Base-by-base conservation (phyloP, 169 alveolate species). In the Plasmodium relictum region DNA sequence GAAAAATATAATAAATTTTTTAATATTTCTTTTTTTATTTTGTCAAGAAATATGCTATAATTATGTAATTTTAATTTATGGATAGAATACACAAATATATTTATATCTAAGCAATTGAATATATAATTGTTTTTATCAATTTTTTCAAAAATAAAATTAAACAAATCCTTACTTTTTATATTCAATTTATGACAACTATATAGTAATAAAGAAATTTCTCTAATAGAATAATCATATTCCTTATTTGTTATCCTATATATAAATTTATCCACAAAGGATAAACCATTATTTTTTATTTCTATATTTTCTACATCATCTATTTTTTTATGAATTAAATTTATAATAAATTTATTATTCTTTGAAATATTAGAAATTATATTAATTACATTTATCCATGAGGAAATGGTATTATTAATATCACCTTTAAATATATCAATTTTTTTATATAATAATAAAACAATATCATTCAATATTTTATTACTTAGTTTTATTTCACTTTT, bases 361-460 rank as follows among this genome's bases (percentile, higher is more conserved):
- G 72, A 70, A 52, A 86, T 71, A 6, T 48, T 54, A 5, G 76
- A 59, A 26, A 86, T 68, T 26, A 72, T 12, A 39, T 86, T 73
- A 20, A 59, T 18, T n/a, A 86, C 58, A 22, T 86, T 86, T 58
- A 86, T 72, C 92, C 92, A 86, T 37, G 87, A 62, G 10, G 58
- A 37, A 12, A 37, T 63, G 8, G 86, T 86, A 86, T 86, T 86
- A 52, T 86, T 74, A 22, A 86, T 62, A 37, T 70, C 71, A 3
- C 52, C 50, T 59, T 41, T 26, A n/a, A 6, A 12, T 8, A 48
- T 16, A 5, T 44, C 20, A 44, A 86, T 86, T 12, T 86, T 44
- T 52, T 52, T 59, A 66, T 86, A 52, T 45, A 86, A 73, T 45
- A 72, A 71, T 14, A 58, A 18, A 52, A 86, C n/a, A 20, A 86